Conservation (phyloP, 148 eudicot genomes). For the Chenopodium berlandieri region DNA sequence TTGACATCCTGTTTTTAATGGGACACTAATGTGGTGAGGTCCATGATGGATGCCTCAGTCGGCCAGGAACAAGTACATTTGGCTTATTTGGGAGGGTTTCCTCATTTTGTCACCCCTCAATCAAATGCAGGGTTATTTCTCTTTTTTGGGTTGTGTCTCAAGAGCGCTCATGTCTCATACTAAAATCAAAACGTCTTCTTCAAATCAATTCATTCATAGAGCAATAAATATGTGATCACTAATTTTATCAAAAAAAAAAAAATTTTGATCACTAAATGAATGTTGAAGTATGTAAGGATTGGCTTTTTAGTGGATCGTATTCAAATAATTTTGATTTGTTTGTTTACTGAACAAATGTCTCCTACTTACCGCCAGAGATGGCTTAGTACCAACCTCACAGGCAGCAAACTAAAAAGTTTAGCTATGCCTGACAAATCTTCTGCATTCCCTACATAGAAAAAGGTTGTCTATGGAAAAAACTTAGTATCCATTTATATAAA, state of each 20-base stretch:
- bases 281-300: neutral
- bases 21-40: too few relatives aligned
- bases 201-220: too few relatives aligned
- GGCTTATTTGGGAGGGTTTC: neutral
- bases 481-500: neutral
- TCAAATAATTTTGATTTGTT: neutral
- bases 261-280: neutral
- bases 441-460: neutral
- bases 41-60: too few relatives aligned
- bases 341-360: neutral
- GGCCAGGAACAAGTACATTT: neutral
- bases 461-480: neutral
- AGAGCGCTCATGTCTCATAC: neutral
- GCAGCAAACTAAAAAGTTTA: neutral
- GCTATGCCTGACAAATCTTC: neutral
- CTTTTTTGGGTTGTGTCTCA: neutral
- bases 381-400: neutral
- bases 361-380: neutral
- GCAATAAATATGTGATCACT: neutral
- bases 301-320: neutral
- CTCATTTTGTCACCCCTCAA: neutral
- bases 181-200: too few relatives aligned
- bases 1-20: neutral
- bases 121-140: neutral
- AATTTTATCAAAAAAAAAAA: too few relatives aligned